Conservation (phyloP, 2,329 filamentous ascomycete species). For the Trichoderma sp. region DNA sequence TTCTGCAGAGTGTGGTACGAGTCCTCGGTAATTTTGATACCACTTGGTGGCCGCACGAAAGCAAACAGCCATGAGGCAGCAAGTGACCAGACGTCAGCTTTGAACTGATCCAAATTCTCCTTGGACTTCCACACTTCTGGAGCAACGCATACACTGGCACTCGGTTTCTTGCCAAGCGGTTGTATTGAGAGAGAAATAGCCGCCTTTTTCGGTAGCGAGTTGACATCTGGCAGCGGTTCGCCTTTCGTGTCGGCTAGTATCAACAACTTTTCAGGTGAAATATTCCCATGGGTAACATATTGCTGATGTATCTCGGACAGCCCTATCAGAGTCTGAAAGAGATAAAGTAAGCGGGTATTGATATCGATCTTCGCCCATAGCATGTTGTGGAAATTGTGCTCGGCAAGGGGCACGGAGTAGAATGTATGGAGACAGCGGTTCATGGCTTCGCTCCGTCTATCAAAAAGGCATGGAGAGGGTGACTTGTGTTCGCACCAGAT, state of each 20-base stretch:
- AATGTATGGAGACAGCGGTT: not conserved
- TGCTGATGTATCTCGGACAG: not conserved
- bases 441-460: not conserved
- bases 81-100: conserved; percentile 10
- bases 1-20: not conserved
- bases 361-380: not conserved
- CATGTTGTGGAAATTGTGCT: not conserved
- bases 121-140: conserved; percentile 7
- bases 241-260: not conserved
- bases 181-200: not conserved
- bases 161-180: not conserved
- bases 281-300: not conserved
- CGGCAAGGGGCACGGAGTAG: conserved; percentile 6
- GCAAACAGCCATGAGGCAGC: conserved; percentile 12
- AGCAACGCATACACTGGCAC: not conserved
- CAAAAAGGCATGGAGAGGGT: not conserved
- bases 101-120: not conserved
- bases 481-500: not conserved
- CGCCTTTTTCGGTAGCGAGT: not conserved
- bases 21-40: not conserved
- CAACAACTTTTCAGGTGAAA: not conserved
- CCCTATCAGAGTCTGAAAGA: conserved; percentile 1
- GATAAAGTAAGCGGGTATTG: not conserved
- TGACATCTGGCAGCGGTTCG: not conserved
- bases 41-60: not conserved